phyloP scores from a whole-genome alignment of 208 protist genomes.

The Trypanosoma conorhini region DNA sequence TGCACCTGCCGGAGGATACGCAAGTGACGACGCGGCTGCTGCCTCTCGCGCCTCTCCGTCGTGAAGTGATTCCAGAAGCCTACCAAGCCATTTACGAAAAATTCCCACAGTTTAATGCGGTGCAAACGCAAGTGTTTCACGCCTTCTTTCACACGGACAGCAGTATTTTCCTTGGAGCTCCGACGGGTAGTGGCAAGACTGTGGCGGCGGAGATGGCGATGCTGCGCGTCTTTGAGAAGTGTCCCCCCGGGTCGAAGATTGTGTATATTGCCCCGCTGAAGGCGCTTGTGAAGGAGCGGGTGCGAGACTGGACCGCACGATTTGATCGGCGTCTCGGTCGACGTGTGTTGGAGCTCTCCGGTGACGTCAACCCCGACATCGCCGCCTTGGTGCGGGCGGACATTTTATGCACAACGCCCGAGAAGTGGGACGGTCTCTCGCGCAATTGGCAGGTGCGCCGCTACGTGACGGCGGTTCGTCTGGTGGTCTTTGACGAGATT shows the following conservation, averaged over 20 bases:
- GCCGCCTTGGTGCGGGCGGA: constrained; percentile 92
- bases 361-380: constrained; percentile 96
- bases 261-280: constrained; percentile 99
- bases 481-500: constrained; percentile 99
- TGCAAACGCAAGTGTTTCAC: constrained; percentile 99
- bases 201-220: constrained; percentile 98
- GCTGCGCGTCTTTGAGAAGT: constrained; percentile 93
- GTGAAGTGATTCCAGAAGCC: constrained; percentile 87
- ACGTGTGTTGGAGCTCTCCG: constrained; percentile 98
- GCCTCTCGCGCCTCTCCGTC: constrained; percentile 94
- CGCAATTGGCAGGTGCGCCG: constrained; percentile 97
- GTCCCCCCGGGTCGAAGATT: constrained; percentile 87
- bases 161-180: constrained; percentile 98
- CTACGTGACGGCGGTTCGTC: constrained; percentile 94
- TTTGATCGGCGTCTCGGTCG: constrained; percentile 92
- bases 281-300: constrained; percentile 98
- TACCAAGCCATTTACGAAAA: constrained; percentile 87
- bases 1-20: constrained; percentile 95
- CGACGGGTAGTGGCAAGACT: constrained; percentile 99
- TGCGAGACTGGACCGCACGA: constrained; percentile 96
- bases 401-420: constrained; percentile 99
- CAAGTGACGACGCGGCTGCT: constrained; percentile 96
- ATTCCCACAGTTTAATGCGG: constrained; percentile 99
- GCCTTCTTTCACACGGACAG: constrained; percentile 98
- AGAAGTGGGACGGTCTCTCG: constrained; percentile 99